Conservation (phyloP, 306 rosid species). For the Hippophae tibetana region DNA sequence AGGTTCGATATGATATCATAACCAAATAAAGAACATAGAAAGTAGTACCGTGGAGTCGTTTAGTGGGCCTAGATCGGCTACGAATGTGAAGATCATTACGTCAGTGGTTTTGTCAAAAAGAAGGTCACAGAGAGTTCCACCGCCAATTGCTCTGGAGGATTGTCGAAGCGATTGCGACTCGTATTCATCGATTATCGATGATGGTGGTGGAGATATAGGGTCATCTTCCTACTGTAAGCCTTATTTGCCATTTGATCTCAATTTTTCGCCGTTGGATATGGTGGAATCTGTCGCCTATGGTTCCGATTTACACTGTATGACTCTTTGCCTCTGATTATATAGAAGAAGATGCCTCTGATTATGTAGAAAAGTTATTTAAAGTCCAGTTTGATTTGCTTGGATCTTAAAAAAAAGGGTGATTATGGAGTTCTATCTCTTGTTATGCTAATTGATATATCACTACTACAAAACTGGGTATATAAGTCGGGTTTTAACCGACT, state of each 20-base stretch:
- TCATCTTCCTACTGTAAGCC: constrained; percentile 36
- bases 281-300: constrained; percentile 23
- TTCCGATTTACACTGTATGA: constrained; percentile 54
- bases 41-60: constrained; percentile 85
- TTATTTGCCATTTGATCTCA: constrained; percentile 59
- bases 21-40: too few relatives aligned
- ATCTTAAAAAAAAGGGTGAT: too few relatives aligned
- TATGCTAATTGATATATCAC: too few relatives aligned
- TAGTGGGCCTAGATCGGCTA: constrained; percentile 59
- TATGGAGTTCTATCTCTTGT: too few relatives aligned
- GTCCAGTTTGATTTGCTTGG: too few relatives aligned
- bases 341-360: constrained; percentile 21
- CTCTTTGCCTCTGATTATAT: constrained; percentile 58
- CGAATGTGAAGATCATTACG: constrained; percentile 1
- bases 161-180: constrained; percentile 91
- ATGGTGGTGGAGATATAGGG: constrained; percentile 34
- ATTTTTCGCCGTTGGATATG: constrained; percentile 51
- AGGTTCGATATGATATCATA: too few relatives aligned
- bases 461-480: too few relatives aligned
- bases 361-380: constrained; percentile 1
- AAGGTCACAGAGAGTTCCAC: constrained; percentile 35
- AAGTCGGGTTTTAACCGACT: too few relatives aligned
- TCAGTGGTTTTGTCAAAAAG: constrained; percentile 15
- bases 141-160: constrained; percentile 63
- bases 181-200: constrained; percentile 56